Evolutionary conservation across 345 rosid genomes (phyloP).

Genomic region (Capsella bursapastoris): DNA sequence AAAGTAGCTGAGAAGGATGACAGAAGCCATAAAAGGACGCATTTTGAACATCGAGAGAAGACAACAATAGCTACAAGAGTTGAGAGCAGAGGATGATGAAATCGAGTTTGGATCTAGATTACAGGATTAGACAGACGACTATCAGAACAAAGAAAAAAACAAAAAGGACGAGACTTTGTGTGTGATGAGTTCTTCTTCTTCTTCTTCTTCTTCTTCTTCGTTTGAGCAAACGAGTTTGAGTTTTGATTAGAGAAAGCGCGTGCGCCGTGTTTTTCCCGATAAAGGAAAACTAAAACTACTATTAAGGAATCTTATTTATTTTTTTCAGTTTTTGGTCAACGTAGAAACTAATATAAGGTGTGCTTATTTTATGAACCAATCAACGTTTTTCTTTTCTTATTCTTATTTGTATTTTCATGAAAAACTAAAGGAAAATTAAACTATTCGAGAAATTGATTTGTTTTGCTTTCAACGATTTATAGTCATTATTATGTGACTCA

Average conservation of each 20-base stretch:
- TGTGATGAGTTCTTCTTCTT: background rate
- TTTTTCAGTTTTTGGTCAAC: background rate
- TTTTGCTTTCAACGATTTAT: background rate
- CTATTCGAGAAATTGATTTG: background rate
- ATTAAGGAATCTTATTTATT: background rate
- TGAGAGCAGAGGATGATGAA: background rate
- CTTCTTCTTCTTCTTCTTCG: background rate
- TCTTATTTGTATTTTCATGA: background rate
- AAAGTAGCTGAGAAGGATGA: conserved; percentile 44
- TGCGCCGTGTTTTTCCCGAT: conserved; percentile 36
- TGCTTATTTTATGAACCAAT: background rate
- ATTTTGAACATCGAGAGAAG: conserved; percentile 36
- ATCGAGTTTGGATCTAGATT: conserved; percentile 16
- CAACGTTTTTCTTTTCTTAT: background rate
- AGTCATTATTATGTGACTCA: background rate
- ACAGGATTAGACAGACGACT: background rate
- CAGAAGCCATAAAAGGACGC: conserved; percentile 36
- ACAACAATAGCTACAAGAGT: background rate
- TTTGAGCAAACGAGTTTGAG: conserved; percentile 3
- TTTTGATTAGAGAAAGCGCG: conserved; percentile 30
- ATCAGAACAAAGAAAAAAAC: conserved; percentile 1
- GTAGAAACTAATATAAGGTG: background rate
- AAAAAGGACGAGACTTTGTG: background rate
- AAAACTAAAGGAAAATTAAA: background rate
- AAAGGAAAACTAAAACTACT: background rate